These are phyloP conservation scores for Globisporangium paroecandrum DNA, from an alignment of 352 stramenopile genomes.

Conservation along the genomic window DNA sequence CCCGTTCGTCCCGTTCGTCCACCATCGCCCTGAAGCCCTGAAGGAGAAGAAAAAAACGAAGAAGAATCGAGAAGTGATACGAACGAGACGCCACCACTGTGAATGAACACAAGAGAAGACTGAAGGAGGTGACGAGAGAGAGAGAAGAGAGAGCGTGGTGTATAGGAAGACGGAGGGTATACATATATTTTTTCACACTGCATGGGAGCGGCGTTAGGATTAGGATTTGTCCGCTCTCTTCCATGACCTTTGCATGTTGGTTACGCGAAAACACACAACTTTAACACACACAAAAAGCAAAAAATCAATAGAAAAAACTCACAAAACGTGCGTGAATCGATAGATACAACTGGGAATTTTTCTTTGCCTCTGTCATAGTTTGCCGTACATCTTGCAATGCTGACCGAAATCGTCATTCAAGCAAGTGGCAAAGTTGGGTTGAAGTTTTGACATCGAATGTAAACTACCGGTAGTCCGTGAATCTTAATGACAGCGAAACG, in stretches of 20 bases:
- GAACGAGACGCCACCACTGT: too few species aligned
- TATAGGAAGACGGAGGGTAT: not conserved
- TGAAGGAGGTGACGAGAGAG: not conserved
- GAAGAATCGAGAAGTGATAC: not conserved
- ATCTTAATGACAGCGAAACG: too few species aligned
- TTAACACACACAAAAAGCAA: not conserved
- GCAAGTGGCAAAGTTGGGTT: too few species aligned
- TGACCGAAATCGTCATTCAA: too few species aligned
- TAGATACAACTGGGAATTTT: too few species aligned
- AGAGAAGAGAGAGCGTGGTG: not conserved
- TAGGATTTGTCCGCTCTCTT: constrained; percentile 4
- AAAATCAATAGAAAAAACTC: constrained; percentile 7
- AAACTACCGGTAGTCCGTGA: too few species aligned
- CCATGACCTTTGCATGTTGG: not conserved
- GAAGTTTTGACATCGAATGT: too few species aligned
- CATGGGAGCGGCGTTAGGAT: constrained; percentile 6
- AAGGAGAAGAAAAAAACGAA: not conserved
- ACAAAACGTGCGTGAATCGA: not conserved
- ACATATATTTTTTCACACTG: not conserved
- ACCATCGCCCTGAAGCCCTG: too few species aligned
- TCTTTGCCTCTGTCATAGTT: too few species aligned
- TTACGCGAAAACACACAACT: not conserved
- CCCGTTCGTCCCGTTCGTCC: not conserved
- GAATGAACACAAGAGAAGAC: not conserved
- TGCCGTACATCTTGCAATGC: too few species aligned